Base-by-base conservation (phyloP, 78 protist species). In the Goniomonas avonlea region DNA sequence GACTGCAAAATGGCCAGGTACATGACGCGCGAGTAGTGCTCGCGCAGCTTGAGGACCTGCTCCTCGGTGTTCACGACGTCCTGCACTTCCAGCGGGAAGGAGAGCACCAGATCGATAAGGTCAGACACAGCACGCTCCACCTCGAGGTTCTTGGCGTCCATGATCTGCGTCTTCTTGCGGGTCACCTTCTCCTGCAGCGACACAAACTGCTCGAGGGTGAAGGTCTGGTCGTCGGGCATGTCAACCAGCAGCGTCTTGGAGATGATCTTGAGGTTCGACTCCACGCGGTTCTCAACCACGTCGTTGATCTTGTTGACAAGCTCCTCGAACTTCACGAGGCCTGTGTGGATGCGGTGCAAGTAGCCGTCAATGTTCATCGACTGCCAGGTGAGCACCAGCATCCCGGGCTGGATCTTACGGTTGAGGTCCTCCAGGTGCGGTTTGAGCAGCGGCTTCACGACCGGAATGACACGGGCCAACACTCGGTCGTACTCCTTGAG, bases 281-380 rank as follows among this genome's bases (percentile, higher is more conserved):
- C 81, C 55, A 90, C 63, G 11, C 94, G 83, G 79, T 40, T 38
- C 15, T 75, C 71, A 45, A 86, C 1, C 21, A 85, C 47, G 82
- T 87, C 90, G 37, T 76, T 56, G 13, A 81, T 45, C 76, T 70
- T 58, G n/a, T 39, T 23, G 27, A 75, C 60, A 15, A 85, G 59
- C 8, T 58, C 81, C 11, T 84, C 82, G 32, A 90, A 59, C n/a
- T 56, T 31, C 37, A 0, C 29, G 29, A 87, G 53, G 3, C 66
- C 63, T 4, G 15, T 2, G 77, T 73, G 79, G 58, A 87, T 71
- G 15, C 71, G 20, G 73, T 40, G 38, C 40, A 90, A 21, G 81
- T 82, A 90, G 27, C 43, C 31, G 48, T 90, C 94, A 17, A 87
- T 82, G 77, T 84, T 88, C 70, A 88, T 82, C 37, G 90, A 85